Conservation (phyloP, 169 alveolate species). For the Toxoplasma gondii region DNA sequence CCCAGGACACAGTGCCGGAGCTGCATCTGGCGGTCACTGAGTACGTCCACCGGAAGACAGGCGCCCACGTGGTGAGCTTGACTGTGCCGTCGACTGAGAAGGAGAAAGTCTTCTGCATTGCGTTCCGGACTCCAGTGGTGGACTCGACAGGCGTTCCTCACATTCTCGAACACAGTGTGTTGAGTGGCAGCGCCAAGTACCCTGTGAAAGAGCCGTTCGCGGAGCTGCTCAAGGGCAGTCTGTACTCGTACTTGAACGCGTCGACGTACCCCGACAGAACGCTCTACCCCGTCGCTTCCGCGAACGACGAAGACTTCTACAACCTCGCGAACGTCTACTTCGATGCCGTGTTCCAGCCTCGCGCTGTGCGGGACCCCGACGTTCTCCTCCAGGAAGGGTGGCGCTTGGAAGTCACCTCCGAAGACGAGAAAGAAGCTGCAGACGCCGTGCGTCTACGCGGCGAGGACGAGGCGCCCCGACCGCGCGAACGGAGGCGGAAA, state of each 20-base stretch:
- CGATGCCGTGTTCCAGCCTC: conserved; percentile 85
- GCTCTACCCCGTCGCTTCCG: conserved; percentile 87
- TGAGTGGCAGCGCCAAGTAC: conserved; percentile 84
- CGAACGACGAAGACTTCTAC: conserved; percentile 80
- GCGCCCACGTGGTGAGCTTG: conserved; percentile 41
- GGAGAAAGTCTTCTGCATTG: conserved; percentile 65
- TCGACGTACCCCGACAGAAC: conserved; percentile 88
- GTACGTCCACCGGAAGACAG: conserved; percentile 51
- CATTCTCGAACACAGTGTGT: conserved; percentile 88
- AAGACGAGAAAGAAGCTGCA: not conserved
- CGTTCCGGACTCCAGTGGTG: conserved; percentile 56
- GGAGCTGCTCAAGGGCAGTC: conserved; percentile 81
- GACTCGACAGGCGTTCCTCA: conserved; percentile 78
- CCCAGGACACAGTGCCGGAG: conserved; percentile 30
- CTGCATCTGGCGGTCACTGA: not conserved
- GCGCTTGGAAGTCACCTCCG: conserved; percentile 70
- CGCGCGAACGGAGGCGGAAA: not conserved
- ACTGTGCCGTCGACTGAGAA: not conserved
- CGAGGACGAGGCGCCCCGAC: not conserved
- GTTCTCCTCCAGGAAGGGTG: conserved; percentile 89
- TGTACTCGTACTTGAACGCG: conserved; percentile 87
- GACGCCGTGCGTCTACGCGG: conserved; percentile 9
- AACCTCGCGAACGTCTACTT: conserved; percentile 81
- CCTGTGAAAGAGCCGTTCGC: conserved; percentile 86
- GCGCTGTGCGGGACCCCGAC: conserved; percentile 73